These are phyloP conservation scores for Scenedesmus sp. DNA, from an alignment of 163 green algal species.

Conservation along the genomic window DNA sequence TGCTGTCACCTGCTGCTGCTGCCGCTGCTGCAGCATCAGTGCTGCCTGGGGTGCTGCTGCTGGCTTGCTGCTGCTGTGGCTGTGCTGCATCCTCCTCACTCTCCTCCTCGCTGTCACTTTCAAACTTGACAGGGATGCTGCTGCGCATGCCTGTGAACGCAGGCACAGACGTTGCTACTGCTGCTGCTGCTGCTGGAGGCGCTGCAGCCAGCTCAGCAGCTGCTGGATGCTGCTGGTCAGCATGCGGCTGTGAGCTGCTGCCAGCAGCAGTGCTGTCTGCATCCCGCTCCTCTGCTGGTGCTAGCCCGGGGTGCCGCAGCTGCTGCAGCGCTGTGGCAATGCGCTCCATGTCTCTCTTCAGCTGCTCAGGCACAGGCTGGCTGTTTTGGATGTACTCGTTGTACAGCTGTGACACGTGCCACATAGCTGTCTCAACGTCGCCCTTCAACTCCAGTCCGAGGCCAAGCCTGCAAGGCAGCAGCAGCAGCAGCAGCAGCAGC, in stretches of 20 bases:
- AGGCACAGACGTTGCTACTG: conserved; percentile 1
- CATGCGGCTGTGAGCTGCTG: not conserved
- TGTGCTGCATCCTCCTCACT: not conserved
- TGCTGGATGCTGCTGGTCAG: not conserved
- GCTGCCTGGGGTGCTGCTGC: not conserved
- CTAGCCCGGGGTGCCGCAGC: conserved; percentile 10
- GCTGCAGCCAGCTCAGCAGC: conserved; percentile 6
- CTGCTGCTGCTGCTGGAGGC: conserved; percentile 14
- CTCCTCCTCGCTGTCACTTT: not conserved
- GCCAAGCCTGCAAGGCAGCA: conserved; percentile 25
- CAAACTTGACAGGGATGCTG: not conserved
- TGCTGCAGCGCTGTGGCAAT: conserved; percentile 33
- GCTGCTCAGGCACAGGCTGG: not conserved
- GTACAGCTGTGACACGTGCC: not conserved
- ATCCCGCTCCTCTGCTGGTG: not conserved
- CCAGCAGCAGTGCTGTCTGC: too few relatives aligned
- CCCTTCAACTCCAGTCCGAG: conserved; percentile 31
- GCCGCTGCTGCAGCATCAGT: not conserved
- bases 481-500: not conserved
- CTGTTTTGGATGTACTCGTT: not conserved
- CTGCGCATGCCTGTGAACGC: conserved; percentile 33
- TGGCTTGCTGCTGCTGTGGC: not conserved
- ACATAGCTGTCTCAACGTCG: not conserved
- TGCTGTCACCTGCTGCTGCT: not conserved
- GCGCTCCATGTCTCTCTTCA: conserved; percentile 1